A percentile compares a stretch with the other conserved stretches of the same genome.
These are phyloP conservation scores for Clitopilus hobsonii DNA, from an alignment of 768 basidiomycete species.

Conservation along the genomic window DNA sequence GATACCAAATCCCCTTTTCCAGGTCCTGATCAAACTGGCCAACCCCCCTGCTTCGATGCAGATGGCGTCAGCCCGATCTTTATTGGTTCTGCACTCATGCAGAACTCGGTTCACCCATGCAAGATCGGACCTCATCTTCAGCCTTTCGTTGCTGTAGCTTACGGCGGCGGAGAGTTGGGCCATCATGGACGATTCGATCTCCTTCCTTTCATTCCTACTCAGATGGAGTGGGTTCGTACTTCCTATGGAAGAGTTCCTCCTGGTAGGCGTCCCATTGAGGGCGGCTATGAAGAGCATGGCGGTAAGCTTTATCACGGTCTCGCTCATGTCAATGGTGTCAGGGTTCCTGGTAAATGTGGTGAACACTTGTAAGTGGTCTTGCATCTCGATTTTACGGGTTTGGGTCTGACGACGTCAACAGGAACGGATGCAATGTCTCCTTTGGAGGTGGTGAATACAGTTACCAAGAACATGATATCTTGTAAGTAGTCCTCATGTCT, in stretches of 20 bases:
- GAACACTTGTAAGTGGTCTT: slow-evolving; percentile 53
- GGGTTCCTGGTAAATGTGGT: slow-evolving; percentile 72
- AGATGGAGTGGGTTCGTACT: slow-evolving; percentile 74
- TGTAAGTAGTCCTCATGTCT: slow-evolving; percentile 30
- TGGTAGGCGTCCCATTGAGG: slow-evolving; percentile 59
- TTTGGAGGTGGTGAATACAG: slow-evolving; percentile 40
- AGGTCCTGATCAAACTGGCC: slow-evolving; percentile 32
- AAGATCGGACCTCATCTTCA: slow-evolving; percentile 65
- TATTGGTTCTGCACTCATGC: slow-evolving; percentile 70
- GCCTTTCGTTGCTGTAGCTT: slow-evolving; percentile 52
- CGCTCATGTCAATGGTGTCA: slow-evolving; percentile 42
- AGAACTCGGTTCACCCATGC: slow-evolving; percentile 73
- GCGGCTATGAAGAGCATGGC: slow-evolving; percentile 72
- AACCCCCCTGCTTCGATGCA: slow-evolving; percentile 50
- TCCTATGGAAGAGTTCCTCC: slow-evolving; percentile 55
- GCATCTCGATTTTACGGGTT: not conserved
- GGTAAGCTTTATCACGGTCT: slow-evolving; percentile 65
- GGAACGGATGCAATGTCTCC: slow-evolving; percentile 37
- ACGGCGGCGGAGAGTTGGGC: slow-evolving; percentile 52
- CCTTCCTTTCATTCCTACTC: slow-evolving; percentile 58
- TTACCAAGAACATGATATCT: slow-evolving; percentile 41
- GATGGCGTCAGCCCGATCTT: slow-evolving; percentile 59
- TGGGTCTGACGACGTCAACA: slow-evolving; percentile 13
- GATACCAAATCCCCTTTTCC: slow-evolving; percentile 42
- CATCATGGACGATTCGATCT: slow-evolving; percentile 72